A percentile compares a stretch with the other conserved stretches of the same genome.
phyloP scores from a whole-genome alignment of 2,329 filamentous ascomycete species.

The Eutypa lata region DNA sequence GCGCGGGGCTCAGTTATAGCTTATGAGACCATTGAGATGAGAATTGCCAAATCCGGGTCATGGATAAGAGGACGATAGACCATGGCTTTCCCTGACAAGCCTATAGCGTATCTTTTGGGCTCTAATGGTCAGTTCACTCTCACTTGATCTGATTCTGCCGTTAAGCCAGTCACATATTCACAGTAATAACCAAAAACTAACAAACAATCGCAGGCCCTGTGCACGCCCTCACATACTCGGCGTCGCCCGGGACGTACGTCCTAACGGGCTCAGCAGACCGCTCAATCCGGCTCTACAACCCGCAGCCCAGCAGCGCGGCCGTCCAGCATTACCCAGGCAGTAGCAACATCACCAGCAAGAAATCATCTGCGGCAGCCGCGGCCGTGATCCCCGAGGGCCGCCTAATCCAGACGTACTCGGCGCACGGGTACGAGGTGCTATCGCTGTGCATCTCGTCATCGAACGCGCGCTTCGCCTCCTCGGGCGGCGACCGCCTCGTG shows the following conservation, averaged over 20 bases:
- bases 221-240: slow-evolving; percentile 70
- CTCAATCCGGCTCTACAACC: slow-evolving; percentile 82
- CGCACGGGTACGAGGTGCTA: slow-evolving; percentile 90
- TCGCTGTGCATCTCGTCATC: slow-evolving; percentile 70
- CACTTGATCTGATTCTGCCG: too few species aligned
- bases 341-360: slow-evolving; percentile 32
- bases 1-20: too few species aligned
- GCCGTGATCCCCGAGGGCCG: slow-evolving; percentile 42
- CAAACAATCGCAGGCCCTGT: slow-evolving; percentile 54
- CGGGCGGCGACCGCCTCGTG: slow-evolving; percentile 84
- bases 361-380: slow-evolving; percentile 26
- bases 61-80: slow-evolving; percentile 13
- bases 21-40: not conserved
- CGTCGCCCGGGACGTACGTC: slow-evolving; percentile 71
- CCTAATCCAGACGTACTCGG: slow-evolving; percentile 83
- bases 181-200: slow-evolving; percentile 3
- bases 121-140: slow-evolving; percentile 48
- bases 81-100: slow-evolving; percentile 41
- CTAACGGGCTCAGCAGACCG: slow-evolving; percentile 86
- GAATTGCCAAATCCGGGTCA: slow-evolving; percentile 11
- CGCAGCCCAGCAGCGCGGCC: slow-evolving; percentile 44
- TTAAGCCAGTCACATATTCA: not conserved
- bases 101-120: slow-evolving; percentile 54
- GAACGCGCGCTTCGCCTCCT: slow-evolving; percentile 83
- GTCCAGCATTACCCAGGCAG: slow-evolving; percentile 7